Conservation (phyloP, 1,139 yeast species). For the Kazachstania sp. region DNA sequence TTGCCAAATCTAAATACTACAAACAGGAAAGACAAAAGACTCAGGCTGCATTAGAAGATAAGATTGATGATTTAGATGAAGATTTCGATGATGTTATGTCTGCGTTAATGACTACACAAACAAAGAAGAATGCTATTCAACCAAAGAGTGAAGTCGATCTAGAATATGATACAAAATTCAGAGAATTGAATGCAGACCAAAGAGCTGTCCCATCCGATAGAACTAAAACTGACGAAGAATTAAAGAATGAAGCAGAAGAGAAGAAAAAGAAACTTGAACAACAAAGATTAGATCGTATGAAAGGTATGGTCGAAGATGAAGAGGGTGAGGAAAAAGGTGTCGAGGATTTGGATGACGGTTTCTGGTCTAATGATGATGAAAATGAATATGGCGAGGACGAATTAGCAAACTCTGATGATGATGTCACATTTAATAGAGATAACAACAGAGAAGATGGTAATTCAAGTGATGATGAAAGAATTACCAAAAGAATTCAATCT, state of each 20-base stretch:
- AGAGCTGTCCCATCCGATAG: constrained; percentile 95
- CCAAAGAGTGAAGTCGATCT: constrained; percentile 23
- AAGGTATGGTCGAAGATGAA: constrained; percentile 46
- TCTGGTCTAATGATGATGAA: constrained; percentile 45
- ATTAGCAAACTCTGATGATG: constrained; percentile 30
- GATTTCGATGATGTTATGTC: constrained; percentile 71
- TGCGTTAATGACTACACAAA: constrained; percentile 38
- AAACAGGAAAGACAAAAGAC: constrained; percentile 81
- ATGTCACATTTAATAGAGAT: constrained; percentile 19
- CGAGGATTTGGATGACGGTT: constrained; percentile 58
- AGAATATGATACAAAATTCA: constrained; percentile 64
- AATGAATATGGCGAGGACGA: constrained; percentile 33
- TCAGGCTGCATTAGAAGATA: constrained; percentile 60
- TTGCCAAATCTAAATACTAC: constrained; percentile 86
- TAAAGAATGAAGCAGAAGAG: constrained; percentile 59
- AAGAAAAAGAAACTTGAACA: constrained; percentile 62
- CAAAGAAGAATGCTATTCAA: constrained; percentile 11
- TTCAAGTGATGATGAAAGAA: neutral
- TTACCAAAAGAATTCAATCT: constrained; percentile 3
- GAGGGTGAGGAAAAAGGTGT: constrained; percentile 48
- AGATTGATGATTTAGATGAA: constrained; percentile 68
- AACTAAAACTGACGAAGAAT: constrained; percentile 86
- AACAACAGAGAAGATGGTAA: constrained; percentile 5
- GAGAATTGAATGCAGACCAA: constrained; percentile 73
- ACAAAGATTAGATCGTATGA: constrained; percentile 78